Evolutionary conservation across 2,329 filamentous ascomycete genomes (phyloP), one percentile per base, ranked within the genome.

Genomic region (Chrysosporium keratinophilum): DNA sequence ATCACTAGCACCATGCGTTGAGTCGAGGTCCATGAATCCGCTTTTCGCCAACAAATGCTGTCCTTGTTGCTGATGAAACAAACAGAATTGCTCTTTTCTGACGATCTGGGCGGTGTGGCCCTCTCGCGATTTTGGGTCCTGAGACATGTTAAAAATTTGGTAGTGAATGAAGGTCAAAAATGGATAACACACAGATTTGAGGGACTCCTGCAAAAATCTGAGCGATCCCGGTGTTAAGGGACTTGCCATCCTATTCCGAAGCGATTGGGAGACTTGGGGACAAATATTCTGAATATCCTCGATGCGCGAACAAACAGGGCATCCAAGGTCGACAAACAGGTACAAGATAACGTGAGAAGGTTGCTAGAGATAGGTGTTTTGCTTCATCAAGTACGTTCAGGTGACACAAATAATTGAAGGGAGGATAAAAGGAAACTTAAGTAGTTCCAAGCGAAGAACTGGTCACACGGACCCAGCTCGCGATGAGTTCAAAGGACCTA

Each of bases 71-170:
- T 53, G 50, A 17, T 46, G 5, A 19, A 40, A 39, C 12, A 33
- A 41, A 15, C n/a, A 31, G 17, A 41, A 46, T 31, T 53, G 41
- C 20, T 53, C 50, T 46, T 47, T 33, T 7, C 20, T 46, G 20
- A 53, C 20, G 11, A 41, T 41, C 9, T 34, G 17, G 12, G 42
- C 50, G 12, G 31, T 34, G 17, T 53, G 31, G 35, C 33, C 23
- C 6, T 47, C 28, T n/a, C 46, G 31, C n/a, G 14, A 6, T n/a
- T 46, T 19, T 4, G 42, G n/a, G 20, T 46, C 34, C 50, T 53
- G 7, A n/a, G 31, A 28, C 10, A 28, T 15, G 28, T 17, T 3
- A 35, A 9, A 20, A 20, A 37, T 34, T n/a, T n/a, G n/a, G n/a
- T n/a, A n/a, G n/a, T 35, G 40, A 28, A 11, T 23, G 9, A 4